Evolutionary conservation across 495 filamentous ascomycete species (phyloP).

Genomic region (Penicillium odoratum): DNA sequence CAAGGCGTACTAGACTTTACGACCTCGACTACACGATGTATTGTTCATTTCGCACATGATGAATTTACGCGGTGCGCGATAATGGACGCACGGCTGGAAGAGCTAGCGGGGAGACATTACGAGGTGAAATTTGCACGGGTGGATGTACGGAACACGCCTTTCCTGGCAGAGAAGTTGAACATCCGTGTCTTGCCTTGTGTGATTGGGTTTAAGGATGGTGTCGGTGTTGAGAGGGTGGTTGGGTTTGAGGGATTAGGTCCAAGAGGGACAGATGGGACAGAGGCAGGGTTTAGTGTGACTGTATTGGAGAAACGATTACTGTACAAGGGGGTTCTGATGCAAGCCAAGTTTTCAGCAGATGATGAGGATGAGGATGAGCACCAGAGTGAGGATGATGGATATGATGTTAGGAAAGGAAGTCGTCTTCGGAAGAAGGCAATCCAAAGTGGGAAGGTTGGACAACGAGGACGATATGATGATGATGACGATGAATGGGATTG

Average conservation of each 20-base stretch:
- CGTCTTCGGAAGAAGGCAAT: slow-evolving; percentile 50
- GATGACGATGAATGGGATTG: slow-evolving; percentile 67
- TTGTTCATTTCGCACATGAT: slow-evolving; percentile 75
- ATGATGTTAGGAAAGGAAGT: slow-evolving; percentile 20
- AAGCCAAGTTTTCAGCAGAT: slow-evolving; percentile 48
- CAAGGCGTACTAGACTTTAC: slow-evolving; percentile 69
- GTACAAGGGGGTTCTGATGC: slow-evolving; percentile 55
- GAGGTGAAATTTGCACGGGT: slow-evolving; percentile 69
- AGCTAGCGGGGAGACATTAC: slow-evolving; percentile 63
- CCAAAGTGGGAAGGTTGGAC: slow-evolving; percentile 34
- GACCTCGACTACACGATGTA: slow-evolving; percentile 59
- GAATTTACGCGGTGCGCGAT: slow-evolving; percentile 72
- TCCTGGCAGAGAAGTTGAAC: slow-evolving; percentile 68
- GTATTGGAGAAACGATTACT: slow-evolving; percentile 67
- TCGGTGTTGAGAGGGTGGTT: slow-evolving; percentile 65
- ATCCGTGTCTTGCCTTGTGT: slow-evolving; percentile 74
- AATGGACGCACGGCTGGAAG: slow-evolving; percentile 64
- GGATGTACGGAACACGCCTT: slow-evolving; percentile 71
- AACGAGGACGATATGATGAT: slow-evolving; percentile 43
- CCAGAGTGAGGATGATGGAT: slow-evolving; percentile 30
- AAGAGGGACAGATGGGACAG: slow-evolving; percentile 52
- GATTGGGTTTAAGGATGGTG: slow-evolving; percentile 69
- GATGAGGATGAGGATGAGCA: slow-evolving; percentile 40
- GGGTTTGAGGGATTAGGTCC: slow-evolving; percentile 72
- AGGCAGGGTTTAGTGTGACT: slow-evolving; percentile 58